phyloP scores from a whole-genome alignment of 2,329 filamentous ascomycete genomes.

The Pseudomassariella vexata region DNA sequence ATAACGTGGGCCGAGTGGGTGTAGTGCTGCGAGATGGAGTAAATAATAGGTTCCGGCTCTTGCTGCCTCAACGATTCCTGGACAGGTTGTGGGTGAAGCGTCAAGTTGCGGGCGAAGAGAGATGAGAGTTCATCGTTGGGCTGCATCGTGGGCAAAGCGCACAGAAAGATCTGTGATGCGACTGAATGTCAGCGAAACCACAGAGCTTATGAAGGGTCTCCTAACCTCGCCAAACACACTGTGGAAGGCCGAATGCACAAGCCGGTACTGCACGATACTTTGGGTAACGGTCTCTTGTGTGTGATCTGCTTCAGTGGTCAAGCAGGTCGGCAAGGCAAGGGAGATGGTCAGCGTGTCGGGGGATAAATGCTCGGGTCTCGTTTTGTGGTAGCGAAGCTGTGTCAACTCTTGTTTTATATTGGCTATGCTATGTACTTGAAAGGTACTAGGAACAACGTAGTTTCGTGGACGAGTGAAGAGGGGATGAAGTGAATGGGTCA shows the following conservation, averaged over 20 bases:
- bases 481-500: constrained; percentile 9
- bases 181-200: too few species aligned
- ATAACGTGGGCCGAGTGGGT: constrained; percentile 69
- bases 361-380: constrained; percentile 9
- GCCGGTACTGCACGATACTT: too few species aligned
- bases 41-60: constrained; percentile 49
- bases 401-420: constrained; percentile 39
- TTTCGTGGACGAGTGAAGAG: constrained; percentile 10
- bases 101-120: constrained; percentile 73
- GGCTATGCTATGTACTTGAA: constrained; percentile 43
- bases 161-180: too few species aligned
- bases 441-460: constrained; percentile 10
- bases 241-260: too few species aligned
- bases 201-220: too few species aligned
- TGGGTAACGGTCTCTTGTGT: constrained; percentile 1
- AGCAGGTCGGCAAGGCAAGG: constrained; percentile 7
- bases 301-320: too few species aligned
- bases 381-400: constrained; percentile 14
- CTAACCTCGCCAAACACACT: too few species aligned
- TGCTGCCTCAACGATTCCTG: constrained; percentile 19
- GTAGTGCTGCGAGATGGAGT: constrained; percentile 78
- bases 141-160: too few species aligned
- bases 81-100: constrained; percentile 42
- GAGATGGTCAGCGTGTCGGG: constrained; percentile 10
- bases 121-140: constrained; percentile 69